Evolutionary conservation across 1,284 basidiomycete species (phyloP).

Genomic region (Leccinum griseonigrum): DNA sequence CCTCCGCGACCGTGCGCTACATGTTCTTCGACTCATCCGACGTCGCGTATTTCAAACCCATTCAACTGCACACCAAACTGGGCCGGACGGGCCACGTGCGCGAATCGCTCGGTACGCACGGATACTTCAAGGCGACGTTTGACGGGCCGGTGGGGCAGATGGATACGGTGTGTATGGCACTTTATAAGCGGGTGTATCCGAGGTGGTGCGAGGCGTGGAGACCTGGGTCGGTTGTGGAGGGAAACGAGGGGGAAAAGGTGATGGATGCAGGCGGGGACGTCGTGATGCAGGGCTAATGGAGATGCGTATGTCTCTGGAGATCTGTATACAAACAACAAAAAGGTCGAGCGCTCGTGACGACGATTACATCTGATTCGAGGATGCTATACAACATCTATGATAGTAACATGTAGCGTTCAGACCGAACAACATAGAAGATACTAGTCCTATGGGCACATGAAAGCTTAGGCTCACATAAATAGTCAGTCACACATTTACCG

Average conservation of each 20-base stretch:
- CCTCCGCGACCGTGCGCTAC: constrained; percentile 92
- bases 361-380: not conserved
- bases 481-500: not conserved
- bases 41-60: constrained; percentile 90
- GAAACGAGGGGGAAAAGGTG: not conserved
- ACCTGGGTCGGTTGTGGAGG: not conserved
- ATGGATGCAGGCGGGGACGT: not conserved
- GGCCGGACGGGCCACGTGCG: constrained; percentile 91
- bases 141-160: constrained; percentile 92
- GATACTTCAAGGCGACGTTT: constrained; percentile 97
- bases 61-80: constrained; percentile 91
- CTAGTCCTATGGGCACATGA: not conserved
- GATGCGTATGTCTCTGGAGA: not conserved
- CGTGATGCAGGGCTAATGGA: not conserved
- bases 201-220: constrained; percentile 68
- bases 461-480: not conserved
- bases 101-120: constrained; percentile 96
- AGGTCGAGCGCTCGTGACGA: not conserved
- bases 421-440: not conserved
- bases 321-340: not conserved
- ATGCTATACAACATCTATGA: not conserved
- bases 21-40: constrained; percentile 98
- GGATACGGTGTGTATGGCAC: constrained; percentile 90
- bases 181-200: constrained; percentile 91
- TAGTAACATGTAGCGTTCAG: not conserved